Evolutionary conservation across 768 basidiomycete species (phyloP).

Genomic region (Suillus discolor): DNA sequence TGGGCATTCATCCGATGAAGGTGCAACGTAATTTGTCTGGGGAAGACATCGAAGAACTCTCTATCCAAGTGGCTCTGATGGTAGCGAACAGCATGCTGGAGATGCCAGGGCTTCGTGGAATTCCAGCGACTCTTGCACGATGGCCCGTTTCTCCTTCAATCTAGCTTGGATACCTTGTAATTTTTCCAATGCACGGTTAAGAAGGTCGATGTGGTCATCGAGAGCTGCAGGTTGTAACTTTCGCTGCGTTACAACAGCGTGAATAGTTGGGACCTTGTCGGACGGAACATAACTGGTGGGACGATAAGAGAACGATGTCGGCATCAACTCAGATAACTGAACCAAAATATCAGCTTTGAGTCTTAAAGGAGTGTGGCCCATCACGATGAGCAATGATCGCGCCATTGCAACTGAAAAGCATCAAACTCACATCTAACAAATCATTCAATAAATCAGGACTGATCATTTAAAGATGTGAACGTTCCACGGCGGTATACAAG

Average conservation of each 20-base stretch:
- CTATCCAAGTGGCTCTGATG: slow-evolving; percentile 31
- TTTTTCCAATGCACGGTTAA: slow-evolving; percentile 21
- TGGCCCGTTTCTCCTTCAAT: slow-evolving; percentile 22
- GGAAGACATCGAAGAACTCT: slow-evolving; percentile 33
- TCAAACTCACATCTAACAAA: slow-evolving; percentile 19
- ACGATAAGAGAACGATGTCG: slow-evolving; percentile 19
- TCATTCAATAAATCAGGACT: slow-evolving; percentile 16
- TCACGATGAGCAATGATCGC: slow-evolving; percentile 34
- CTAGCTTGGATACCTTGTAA: slow-evolving; percentile 18
- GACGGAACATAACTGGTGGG: slow-evolving; percentile 15
- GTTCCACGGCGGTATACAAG: not conserved
- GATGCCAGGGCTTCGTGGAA: slow-evolving; percentile 28
- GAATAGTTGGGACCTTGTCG: slow-evolving; percentile 20
- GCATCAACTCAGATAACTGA: slow-evolving; percentile 19
- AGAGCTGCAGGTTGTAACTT: slow-evolving; percentile 23
- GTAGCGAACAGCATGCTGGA: slow-evolving; percentile 23
- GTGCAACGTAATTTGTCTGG: slow-evolving; percentile 25
- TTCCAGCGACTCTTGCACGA: slow-evolving; percentile 23
- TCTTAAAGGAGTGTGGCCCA: slow-evolving; percentile 7
- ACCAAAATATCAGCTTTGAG: not conserved
- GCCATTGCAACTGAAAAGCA: slow-evolving; percentile 24
- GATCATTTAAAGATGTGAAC: not conserved
- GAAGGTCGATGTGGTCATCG: slow-evolving; percentile 19
- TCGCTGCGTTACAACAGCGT: slow-evolving; percentile 22
- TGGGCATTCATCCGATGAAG: slow-evolving; percentile 22